Evolutionary conservation across 345 rosid species (phyloP).

Genomic region (Raphanus sativus): DNA sequence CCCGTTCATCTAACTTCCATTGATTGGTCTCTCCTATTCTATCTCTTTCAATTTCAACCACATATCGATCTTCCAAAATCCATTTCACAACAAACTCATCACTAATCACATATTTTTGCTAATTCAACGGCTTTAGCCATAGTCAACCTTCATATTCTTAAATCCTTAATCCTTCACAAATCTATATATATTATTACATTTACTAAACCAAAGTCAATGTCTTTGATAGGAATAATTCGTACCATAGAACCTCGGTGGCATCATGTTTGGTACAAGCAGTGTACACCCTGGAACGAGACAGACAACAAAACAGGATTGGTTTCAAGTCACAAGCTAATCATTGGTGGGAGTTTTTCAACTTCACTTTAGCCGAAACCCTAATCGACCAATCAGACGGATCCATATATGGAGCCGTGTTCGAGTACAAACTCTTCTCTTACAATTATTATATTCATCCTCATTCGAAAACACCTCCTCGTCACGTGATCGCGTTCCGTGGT

Average conservation of each 20-base stretch:
- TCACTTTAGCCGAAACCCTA: conserved; percentile 44
- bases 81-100: not conserved
- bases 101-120: not conserved
- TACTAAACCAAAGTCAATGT: conserved; percentile 9
- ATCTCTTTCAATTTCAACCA: not conserved
- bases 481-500: conserved; percentile 70
- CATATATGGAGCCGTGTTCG: conserved; percentile 63
- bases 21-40: conserved; percentile 48
- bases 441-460: conserved; percentile 3
- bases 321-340: conserved; percentile 47
- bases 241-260: conserved; percentile 56
- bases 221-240: conserved; percentile 45
- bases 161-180: not conserved
- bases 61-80: conserved; percentile 17
- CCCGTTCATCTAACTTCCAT: conserved; percentile 54
- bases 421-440: conserved; percentile 26
- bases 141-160: not conserved
- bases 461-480: conserved; percentile 44
- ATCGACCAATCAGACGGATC: conserved; percentile 59
- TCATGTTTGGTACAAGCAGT: conserved; percentile 61
- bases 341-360: conserved; percentile 74
- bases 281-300: conserved; percentile 51
- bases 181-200: not conserved
- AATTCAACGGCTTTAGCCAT: conserved; percentile 7
- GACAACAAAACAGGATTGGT: conserved; percentile 50